Evolutionary conservation across 345 rosid genomes (phyloP), one percentile per base, ranked within the genome.

Genomic region (Garcia nutans): DNA sequence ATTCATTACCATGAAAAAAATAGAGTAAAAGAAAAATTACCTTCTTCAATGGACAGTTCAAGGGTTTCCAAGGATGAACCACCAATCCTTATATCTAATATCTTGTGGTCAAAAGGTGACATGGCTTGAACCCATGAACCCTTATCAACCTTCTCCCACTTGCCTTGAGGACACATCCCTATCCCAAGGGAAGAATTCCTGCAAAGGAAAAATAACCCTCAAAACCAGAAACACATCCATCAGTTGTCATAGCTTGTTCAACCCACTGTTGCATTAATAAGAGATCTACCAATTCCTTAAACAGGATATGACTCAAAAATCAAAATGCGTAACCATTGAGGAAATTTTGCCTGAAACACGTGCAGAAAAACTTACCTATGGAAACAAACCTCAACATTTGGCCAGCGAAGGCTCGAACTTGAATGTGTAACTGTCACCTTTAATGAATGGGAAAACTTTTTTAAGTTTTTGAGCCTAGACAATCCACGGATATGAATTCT

Each of bases 91-190:
- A 95, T 50, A 74, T 93, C 97, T 75, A 95, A 74, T 63, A 93
- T 76, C 85, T 89, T 95, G 76, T 86, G 89, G 82, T 88, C 98
- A 72, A 89, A 95, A 65, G 99, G 96, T 10, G 99, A 95, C 97
- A 93, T 91, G 13, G 90, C 75, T 68, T 83, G 91, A 76, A 69
- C 82, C 99, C 98, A 93, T 55, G 81, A 79, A 81, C 92, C 92
- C 83, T 91, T 93, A 8, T 84, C 81, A 37, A 85, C 86, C 80
- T 93, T 91, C 85, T 89, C 90, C 99, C 99, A 95, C 79, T 82
- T 82, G 60, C 86, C 82, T 42, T 78, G 87, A 74, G 93, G 83
- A 79, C 99, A 95, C 98, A 90, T 87, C 60, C 96, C 97, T 37
- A 86, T 73, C 20, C 83, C 93, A 76, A 89, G 86, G 60, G 99